Evolutionary conservation across 441 rosid species (phyloP), one percentile per base, ranked within the genome.

Genomic region (Syzygium syzygioides): DNA sequence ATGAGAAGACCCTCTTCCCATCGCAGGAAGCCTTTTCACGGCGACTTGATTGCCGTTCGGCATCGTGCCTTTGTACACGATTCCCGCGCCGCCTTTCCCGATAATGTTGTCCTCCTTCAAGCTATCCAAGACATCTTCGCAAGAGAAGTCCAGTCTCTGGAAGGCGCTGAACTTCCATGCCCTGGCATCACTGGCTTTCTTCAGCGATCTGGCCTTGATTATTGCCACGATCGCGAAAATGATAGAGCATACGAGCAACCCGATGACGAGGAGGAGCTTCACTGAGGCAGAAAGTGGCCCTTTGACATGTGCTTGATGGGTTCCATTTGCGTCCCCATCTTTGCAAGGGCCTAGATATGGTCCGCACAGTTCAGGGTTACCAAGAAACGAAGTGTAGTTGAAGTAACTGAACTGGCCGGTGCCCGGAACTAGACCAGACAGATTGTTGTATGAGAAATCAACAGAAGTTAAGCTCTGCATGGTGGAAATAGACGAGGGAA

Each of bases 71-170:
- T 98, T 98, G 90, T 96, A 98, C 88, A 98, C 99, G 60, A 96
- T 97, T 53, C 99, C 99, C 0, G 99, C 99, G 83, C 99, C 99
- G 41, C 99, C 99, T 93, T 98, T 98, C 71, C 99, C 99, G 28
- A 98, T 97, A 5, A 98, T 96, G 91, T 97, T 98, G 91, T 98
- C 98, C 92, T 98, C 99, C 88, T 97, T 97, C 91, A 98, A 92
- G 90, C 94, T 93, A 87, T 97, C 98, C 91, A 98, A 91, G 50
- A 98, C 95, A 91, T 97, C 98, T 85, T 98, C 99, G 64, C 95
- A 95, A 26, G 96, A 93, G 92, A 98, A 97, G 90, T 97, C 99
- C 90, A 97, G 91, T 85, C 99, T 95, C 92, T 98, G 99, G 96
- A 98, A 98, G 26, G 99, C 97, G 7, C 99, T 98, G 89, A 98